Percentiles rank a stretch among this genome's conserved stretches.
phyloP scores from a whole-genome alignment of 2,329 filamentous ascomycete genomes.

The Decorospora gaudefroyi region DNA sequence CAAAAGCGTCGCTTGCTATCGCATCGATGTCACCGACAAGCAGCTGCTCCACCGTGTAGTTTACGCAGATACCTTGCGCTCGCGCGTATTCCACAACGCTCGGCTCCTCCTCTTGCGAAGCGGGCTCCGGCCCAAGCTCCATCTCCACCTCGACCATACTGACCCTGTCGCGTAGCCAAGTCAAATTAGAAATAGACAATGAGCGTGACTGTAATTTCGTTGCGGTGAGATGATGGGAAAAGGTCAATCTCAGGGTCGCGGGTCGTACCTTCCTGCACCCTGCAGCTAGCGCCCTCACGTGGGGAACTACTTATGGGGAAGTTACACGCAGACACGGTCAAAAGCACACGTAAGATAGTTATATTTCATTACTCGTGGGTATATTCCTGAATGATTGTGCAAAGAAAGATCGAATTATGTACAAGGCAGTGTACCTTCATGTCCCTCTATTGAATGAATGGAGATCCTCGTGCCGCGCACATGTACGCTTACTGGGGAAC shows the following conservation, averaged over 20 bases:
- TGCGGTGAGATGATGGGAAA: not conserved
- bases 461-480: not conserved
- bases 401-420: slow-evolving; percentile 13
- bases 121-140: slow-evolving; percentile 23
- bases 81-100: slow-evolving; percentile 55
- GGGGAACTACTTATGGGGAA: not conserved
- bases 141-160: not conserved
- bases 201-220: not conserved
- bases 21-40: slow-evolving; percentile 14
- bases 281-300: slow-evolving; percentile 5
- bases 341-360: not conserved
- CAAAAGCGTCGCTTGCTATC: slow-evolving; percentile 14
- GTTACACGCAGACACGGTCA: not conserved
- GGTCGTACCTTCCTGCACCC: slow-evolving; percentile 12
- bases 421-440: slow-evolving; percentile 9
- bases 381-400: slow-evolving; percentile 13
- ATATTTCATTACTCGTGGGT: slow-evolving; percentile 6
- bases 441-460: not conserved
- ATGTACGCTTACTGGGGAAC: not conserved
- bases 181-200: too few relatives aligned
- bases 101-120: slow-evolving; percentile 33
- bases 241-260: not conserved
- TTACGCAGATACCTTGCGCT: slow-evolving; percentile 49
- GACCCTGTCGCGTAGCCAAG: not conserved
- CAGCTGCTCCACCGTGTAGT: slow-evolving; percentile 44